Evolutionary conservation across 2,329 filamentous ascomycete species (phyloP), one percentile per base, ranked within the genome.

Genomic region (Chaetomium olivaceum): DNA sequence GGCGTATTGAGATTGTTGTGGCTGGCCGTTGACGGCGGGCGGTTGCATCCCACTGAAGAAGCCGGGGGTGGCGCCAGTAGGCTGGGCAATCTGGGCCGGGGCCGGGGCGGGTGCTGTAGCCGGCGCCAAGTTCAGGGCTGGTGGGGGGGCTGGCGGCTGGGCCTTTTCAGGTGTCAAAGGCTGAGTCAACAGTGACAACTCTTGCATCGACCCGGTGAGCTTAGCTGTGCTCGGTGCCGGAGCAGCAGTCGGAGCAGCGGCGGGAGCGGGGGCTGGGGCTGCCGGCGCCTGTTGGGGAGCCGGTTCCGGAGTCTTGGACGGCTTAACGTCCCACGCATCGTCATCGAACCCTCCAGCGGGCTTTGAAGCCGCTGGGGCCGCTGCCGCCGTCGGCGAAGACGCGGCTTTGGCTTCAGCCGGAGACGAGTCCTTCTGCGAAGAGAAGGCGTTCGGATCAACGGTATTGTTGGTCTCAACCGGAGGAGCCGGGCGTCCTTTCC

Each of bases 241-340:
- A 25, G 63, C 66, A 16, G 67, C 61, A 16, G 74, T 73, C 16
- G 79, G 72, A 19, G 80, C 73, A 25, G 82, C 71, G 36, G 74
- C 75, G 39, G 81, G 74, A 55, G 80, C 67, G 1, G 71, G 68
- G 16, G 70, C 58, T 9, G 73, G 68, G 11, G 70, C 63, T 11
- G 67, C 61, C 7, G 71, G 50, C 1, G 69, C 62, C 19, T 70
- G 57, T 51, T 69, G 70, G 1, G 73, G 65, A 27, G 69, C 57
- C 12, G 73, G 70, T 51, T 72, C 71, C 5, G 73, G 66, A 2
- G 88, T 85, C 74, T 88, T 90, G 16, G 90, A 86, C 21, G 92
- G 91, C 80, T 97, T 97, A 58, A 97, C 90, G 73, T 96, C 92
- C 95, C 95, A 99, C 9, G 95, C 95, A 80, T 98, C 92, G 74